Percentiles rank a stretch among this genome's conserved stretches.
These are phyloP conservation scores for Mycena venus DNA, from an alignment of 768 basidiomycete species.

Conservation along the genomic window DNA sequence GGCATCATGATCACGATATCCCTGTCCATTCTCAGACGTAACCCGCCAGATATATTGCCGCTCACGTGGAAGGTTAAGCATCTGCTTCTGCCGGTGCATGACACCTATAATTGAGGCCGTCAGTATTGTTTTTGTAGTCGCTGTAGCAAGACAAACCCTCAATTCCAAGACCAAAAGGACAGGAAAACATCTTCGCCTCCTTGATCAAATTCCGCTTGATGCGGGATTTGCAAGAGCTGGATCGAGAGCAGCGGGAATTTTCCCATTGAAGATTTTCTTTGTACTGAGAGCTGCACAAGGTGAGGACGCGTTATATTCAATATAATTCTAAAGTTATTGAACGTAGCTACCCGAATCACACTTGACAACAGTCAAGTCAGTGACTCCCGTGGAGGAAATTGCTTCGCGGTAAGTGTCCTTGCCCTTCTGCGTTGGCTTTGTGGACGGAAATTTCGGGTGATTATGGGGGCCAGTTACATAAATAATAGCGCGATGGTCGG, in stretches of 20 bases:
- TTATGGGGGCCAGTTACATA: slow-evolving; percentile 24
- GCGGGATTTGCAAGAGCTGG: too few relatives aligned
- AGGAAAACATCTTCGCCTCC: too few relatives aligned
- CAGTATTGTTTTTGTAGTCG: too few relatives aligned
- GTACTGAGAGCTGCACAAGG: background rate
- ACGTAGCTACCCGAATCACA: slow-evolving; percentile 24
- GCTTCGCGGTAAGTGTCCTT: slow-evolving; percentile 19
- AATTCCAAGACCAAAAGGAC: too few relatives aligned
- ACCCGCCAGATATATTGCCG: too few relatives aligned
- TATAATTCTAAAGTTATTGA: background rate
- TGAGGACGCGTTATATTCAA: slow-evolving; percentile 2
- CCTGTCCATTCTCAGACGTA: background rate
- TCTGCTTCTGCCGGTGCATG: too few relatives aligned
- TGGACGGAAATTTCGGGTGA: slow-evolving; percentile 27
- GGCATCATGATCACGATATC: slow-evolving; percentile 32
- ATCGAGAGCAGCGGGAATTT: too few relatives aligned
- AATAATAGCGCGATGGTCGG: slow-evolving; percentile 24
- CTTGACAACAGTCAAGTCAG: slow-evolving; percentile 22
- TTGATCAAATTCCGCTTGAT: too few relatives aligned
- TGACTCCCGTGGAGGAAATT: background rate
- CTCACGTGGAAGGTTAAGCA: too few relatives aligned
- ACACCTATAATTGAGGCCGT: too few relatives aligned
- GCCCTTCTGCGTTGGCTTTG: slow-evolving; percentile 22
- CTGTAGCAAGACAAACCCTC: too few relatives aligned
- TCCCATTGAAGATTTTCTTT: too few relatives aligned